Percentiles rank a stretch among this genome's conserved stretches.
phyloP scores from a whole-genome alignment of 306 rosid species.

The Cucurbita argyrosperma region DNA sequence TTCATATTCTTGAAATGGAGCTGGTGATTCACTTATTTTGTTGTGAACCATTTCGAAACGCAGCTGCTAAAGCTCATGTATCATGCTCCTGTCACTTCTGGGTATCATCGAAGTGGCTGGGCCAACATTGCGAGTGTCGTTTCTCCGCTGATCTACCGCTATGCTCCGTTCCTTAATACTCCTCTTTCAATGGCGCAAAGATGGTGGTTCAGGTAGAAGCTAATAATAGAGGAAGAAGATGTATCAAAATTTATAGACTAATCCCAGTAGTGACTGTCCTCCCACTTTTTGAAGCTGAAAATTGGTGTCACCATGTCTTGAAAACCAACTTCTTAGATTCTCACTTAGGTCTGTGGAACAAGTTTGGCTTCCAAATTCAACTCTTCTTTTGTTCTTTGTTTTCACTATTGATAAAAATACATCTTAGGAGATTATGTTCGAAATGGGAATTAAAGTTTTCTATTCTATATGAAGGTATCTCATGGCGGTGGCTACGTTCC shows the following conservation, averaged over 20 bases:
- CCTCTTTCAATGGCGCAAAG: slow-evolving; percentile 64
- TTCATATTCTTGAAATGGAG: background rate
- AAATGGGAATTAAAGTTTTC: background rate
- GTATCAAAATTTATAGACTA: background rate
- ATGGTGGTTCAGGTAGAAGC: slow-evolving; percentile 86
- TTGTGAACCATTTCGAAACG: slow-evolving; percentile 9
- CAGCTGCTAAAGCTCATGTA: slow-evolving; percentile 95
- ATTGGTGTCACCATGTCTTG: background rate
- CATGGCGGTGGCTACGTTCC: background rate
- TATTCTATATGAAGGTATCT: background rate
- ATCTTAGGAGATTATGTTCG: background rate
- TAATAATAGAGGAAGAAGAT: background rate
- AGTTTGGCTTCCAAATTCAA: background rate
- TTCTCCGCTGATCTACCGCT: slow-evolving; percentile 45
- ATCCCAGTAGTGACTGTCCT: background rate
- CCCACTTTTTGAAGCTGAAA: background rate
- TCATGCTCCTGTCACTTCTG: slow-evolving; percentile 66
- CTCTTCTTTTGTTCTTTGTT: background rate
- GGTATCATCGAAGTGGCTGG: slow-evolving; percentile 83
- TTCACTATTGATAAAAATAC: background rate
- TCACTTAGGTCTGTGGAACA: background rate
- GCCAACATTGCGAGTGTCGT: slow-evolving; percentile 47
- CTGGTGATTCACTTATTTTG: background rate
- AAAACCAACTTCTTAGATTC: background rate
- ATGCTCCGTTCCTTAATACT: slow-evolving; percentile 52